Percentiles rank a stretch among this genome's conserved stretches.
These are phyloP conservation scores for Exophiala alcalophila DNA, from an alignment of 2,329 filamentous ascomycete genomes.

Conservation along the genomic window DNA sequence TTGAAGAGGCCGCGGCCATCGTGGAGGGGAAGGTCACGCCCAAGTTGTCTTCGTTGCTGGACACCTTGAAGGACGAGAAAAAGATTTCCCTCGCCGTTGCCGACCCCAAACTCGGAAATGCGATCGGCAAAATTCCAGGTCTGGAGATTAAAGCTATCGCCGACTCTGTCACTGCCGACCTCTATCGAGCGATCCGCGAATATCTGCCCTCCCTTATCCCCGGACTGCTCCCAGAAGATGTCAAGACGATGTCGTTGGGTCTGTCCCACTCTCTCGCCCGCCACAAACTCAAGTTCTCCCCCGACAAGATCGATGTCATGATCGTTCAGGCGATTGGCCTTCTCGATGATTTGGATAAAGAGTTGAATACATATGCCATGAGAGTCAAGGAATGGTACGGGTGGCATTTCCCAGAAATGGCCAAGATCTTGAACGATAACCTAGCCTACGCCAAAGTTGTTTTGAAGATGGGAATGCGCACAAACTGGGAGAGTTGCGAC, in stretches of 20 bases:
- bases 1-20: slow-evolving; percentile 84
- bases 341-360: slow-evolving; percentile 95
- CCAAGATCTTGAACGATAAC: slow-evolving; percentile 96
- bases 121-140: slow-evolving; percentile 87
- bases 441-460: slow-evolving; percentile 88
- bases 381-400: slow-evolving; percentile 99
- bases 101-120: slow-evolving; percentile 84
- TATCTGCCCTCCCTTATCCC: slow-evolving; percentile 88
- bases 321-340: slow-evolving; percentile 95
- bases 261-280: slow-evolving; percentile 94
- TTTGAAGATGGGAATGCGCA: slow-evolving; percentile 81
- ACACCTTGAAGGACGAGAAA: slow-evolving; percentile 94
- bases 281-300: slow-evolving; percentile 97
- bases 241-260: slow-evolving; percentile 93
- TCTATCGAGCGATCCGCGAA: slow-evolving; percentile 91
- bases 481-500: slow-evolving; percentile 71
- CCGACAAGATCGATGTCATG: slow-evolving; percentile 99
- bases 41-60: slow-evolving; percentile 75
- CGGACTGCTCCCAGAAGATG: slow-evolving; percentile 76
- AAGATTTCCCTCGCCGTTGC: slow-evolving; percentile 92
- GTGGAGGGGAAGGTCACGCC: slow-evolving; percentile 94
- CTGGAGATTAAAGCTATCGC: slow-evolving; percentile 81
- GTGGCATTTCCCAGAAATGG: slow-evolving; percentile 99
- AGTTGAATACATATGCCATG: slow-evolving; percentile 98
- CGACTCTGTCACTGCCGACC: slow-evolving; percentile 76